phyloP scores from a whole-genome alignment of 768 basidiomycete species.

The Hygrocybe punicea region DNA sequence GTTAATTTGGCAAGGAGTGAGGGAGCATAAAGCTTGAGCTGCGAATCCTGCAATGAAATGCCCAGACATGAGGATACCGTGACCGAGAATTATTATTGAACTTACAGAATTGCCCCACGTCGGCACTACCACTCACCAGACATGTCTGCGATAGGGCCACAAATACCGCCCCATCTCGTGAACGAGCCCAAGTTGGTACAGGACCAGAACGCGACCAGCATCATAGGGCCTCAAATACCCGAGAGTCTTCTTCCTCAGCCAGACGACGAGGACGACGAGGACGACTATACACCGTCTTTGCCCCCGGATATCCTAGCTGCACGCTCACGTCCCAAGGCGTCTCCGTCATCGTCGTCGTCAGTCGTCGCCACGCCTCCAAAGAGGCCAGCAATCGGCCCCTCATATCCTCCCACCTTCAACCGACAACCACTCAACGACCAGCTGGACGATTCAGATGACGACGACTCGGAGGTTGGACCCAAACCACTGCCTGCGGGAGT shows the following conservation, averaged over 20 bases:
- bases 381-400: conserved; percentile 51
- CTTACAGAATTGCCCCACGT: too few relatives aligned
- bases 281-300: conserved; percentile 68
- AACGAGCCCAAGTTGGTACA: conserved; percentile 10
- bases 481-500: conserved; percentile 59
- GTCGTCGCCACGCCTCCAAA: conserved; percentile 40
- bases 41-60: conserved; percentile 37
- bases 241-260: background rate
- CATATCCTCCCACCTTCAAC: conserved; percentile 39
- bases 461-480: conserved; percentile 87
- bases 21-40: conserved; percentile 50
- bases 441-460: conserved; percentile 67
- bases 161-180: conserved; percentile 50
- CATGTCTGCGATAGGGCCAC: conserved; percentile 57
- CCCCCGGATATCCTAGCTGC: conserved; percentile 52
- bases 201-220: conserved; percentile 18
- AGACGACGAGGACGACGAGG: conserved; percentile 56
- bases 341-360: too few relatives aligned
- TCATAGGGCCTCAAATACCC: background rate
- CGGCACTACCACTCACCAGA: background rate
- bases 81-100: too few relatives aligned
- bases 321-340: too few relatives aligned
- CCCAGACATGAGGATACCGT: too few relatives aligned
- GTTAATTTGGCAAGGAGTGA: conserved; percentile 46
- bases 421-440: conserved; percentile 31